Evolutionary conservation across 257 asterid genomes (phyloP), one percentile per base, ranked within the genome.

Genomic region (Voacanga thouarsii): DNA sequence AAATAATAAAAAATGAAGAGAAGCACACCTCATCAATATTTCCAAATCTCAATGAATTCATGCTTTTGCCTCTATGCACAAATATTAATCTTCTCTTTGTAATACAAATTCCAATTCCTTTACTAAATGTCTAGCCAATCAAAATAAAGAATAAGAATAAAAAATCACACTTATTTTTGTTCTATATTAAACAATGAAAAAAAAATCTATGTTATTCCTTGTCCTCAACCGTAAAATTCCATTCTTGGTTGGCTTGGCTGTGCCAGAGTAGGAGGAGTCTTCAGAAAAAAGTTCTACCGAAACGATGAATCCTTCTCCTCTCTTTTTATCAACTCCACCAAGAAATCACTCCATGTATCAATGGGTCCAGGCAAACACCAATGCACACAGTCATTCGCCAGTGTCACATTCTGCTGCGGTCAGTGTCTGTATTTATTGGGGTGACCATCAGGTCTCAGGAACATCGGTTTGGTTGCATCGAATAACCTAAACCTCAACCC

Each of bases 361-460:
- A 87, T 81, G 0, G 90, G 89, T 12, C 90, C 90, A 2, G 89
- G 87, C 85, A 87, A 87, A 66, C 90, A 85, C 87, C 90, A 87
- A 59, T 87, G 89, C 72, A 87, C 86, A 63, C 90, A 87, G 7
- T 87, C 89, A 53, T 79, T 85, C 24, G 83, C 75, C 77, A 70
- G 24, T 0, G 75, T 41, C 18, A 41, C 85, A 4, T 74, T 81
- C 71, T 81, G 71, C 24, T 50, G 21, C 2, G 82, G 72, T 84
- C 80, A 82, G 50, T 77, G 89, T 26, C 88, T 87, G 59, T 79
- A 85, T 77, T 50, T 83, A 78, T 86, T 78, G 30, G 91, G 89
- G 47, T 87, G 91, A 4, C 91, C 89, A 30, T 87, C 91, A 21
- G 91, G 87, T 81, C 88, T 77, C 50, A 87, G 44, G 77, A 83